Evolutionary conservation across 768 basidiomycete species (phyloP).

Genomic region (Pulveroboletus sp.): DNA sequence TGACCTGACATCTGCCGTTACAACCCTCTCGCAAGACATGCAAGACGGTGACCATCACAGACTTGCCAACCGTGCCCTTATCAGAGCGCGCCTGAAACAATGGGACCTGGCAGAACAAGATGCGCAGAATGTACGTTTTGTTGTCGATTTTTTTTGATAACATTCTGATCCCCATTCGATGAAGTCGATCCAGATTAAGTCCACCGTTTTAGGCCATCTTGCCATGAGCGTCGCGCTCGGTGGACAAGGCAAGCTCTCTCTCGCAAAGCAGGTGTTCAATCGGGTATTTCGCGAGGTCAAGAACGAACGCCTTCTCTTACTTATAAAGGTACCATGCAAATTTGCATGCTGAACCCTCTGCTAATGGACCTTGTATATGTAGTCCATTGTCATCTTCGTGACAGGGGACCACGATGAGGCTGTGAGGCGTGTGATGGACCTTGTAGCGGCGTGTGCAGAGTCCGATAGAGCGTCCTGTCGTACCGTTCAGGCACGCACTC

Average conservation of each 20-base stretch:
- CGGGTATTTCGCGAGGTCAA: neutral
- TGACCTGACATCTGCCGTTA: neutral
- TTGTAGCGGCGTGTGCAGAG: neutral
- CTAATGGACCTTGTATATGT: neutral
- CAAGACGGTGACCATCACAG: neutral
- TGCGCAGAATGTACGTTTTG: neutral
- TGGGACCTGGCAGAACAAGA: neutral
- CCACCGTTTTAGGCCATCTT: neutral
- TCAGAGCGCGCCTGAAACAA: neutral
- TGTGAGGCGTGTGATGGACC: neutral
- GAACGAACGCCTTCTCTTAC: neutral
- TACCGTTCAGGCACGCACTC: neutral
- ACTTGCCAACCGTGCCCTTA: neutral
- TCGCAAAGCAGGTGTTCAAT: neutral
- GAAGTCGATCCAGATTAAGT: neutral
- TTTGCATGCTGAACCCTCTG: too few species aligned
- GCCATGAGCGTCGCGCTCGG: neutral
- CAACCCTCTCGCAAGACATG: neutral
- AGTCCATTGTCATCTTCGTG: neutral
- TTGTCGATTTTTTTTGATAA: neutral
- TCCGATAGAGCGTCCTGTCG: neutral
- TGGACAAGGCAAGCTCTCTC: neutral
- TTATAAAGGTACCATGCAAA: neutral
- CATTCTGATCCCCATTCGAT: neutral
- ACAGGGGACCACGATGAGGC: neutral